phyloP scores from a whole-genome alignment of 2,329 filamentous ascomycete species.

The Ophiostoma himal-ulmi region DNA sequence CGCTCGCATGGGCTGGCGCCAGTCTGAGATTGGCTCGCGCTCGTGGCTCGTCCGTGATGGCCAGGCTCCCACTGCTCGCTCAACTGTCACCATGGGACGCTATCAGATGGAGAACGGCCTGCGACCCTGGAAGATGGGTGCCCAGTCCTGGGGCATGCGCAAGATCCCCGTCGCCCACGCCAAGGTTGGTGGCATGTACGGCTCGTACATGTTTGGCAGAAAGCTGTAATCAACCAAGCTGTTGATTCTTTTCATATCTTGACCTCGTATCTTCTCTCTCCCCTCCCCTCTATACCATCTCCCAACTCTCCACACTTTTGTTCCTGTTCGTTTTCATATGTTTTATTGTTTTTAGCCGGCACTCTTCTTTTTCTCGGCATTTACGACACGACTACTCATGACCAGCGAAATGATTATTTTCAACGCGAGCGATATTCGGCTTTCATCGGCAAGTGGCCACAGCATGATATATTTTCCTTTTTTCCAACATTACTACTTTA shows the following conservation, averaged over 20 bases:
- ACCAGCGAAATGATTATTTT: slow-evolving; percentile 16
- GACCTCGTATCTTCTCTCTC: slow-evolving; percentile 18
- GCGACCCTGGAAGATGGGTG: slow-evolving; percentile 76
- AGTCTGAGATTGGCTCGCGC: slow-evolving; percentile 61
- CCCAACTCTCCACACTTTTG: neutral
- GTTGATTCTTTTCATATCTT: slow-evolving; percentile 17
- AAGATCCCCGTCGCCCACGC: slow-evolving; percentile 88
- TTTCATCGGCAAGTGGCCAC: slow-evolving; percentile 15
- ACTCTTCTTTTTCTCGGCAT: neutral
- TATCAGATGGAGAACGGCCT: slow-evolving; percentile 39
- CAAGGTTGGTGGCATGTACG: slow-evolving; percentile 92
- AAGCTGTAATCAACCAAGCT: slow-evolving; percentile 40
- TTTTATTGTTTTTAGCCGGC: neutral
- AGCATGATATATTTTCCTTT: neutral
- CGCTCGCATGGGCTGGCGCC: slow-evolving; percentile 60
- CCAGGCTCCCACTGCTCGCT: neutral
- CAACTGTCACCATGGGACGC: slow-evolving; percentile 7
- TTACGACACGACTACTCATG: slow-evolving; percentile 17
- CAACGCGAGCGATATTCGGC: slow-evolving; percentile 7
- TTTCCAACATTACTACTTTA: slow-evolving; percentile 7
- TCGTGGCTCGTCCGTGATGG: slow-evolving; percentile 60
- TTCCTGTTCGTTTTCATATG: slow-evolving; percentile 11
- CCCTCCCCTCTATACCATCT: neutral
- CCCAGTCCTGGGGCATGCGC: slow-evolving; percentile 76
- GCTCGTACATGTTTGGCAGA: slow-evolving; percentile 60